Percentiles rank a stretch among this genome's conserved stretches.
Conservation (phyloP, 2,329 filamentous ascomycete genomes). For the Ramularia endophylla region DNA sequence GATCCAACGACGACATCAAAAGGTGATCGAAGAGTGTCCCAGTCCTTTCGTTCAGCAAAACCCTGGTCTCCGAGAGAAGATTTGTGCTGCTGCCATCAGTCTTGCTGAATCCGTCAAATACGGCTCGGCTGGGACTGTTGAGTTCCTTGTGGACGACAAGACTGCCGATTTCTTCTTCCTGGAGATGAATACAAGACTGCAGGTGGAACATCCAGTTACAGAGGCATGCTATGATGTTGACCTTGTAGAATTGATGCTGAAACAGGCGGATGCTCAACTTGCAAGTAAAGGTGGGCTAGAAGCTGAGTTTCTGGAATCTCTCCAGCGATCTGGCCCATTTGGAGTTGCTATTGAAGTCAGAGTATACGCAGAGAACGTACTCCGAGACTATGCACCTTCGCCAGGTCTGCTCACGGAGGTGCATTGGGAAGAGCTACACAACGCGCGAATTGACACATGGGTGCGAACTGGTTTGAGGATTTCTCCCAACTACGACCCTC, state of each 20-base stretch:
- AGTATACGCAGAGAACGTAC: constrained; percentile 55
- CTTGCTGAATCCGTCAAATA: constrained; percentile 56
- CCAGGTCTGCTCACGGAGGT: constrained; percentile 55
- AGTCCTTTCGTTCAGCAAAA: constrained; percentile 58
- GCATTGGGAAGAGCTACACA: constrained; percentile 44
- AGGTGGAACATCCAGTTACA: constrained; percentile 55
- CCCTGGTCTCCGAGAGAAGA: constrained; percentile 54
- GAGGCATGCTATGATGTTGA: constrained; percentile 52
- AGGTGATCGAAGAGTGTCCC: constrained; percentile 84
- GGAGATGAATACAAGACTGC: constrained; percentile 55
- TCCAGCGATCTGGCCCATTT: constrained; percentile 40
- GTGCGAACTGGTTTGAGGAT: constrained; percentile 52
- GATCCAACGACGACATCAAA: constrained; percentile 80
- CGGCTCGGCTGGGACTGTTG: constrained; percentile 81
- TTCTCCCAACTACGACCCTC: constrained; percentile 50
- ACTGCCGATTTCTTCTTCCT: constrained; percentile 68
- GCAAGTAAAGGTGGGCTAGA: constrained; percentile 41
- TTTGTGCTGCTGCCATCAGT: constrained; percentile 64
- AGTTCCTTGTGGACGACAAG: constrained; percentile 83
- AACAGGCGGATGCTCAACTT: constrained; percentile 48
- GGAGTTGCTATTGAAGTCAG: constrained; percentile 50
- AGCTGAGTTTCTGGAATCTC: constrained; percentile 34
- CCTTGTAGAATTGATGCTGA: constrained; percentile 51
- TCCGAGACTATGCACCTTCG: constrained; percentile 53
- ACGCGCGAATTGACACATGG: constrained; percentile 59